phyloP scores from a whole-genome alignment of 805 yeast species.

The Metschnikowia hibisci region DNA sequence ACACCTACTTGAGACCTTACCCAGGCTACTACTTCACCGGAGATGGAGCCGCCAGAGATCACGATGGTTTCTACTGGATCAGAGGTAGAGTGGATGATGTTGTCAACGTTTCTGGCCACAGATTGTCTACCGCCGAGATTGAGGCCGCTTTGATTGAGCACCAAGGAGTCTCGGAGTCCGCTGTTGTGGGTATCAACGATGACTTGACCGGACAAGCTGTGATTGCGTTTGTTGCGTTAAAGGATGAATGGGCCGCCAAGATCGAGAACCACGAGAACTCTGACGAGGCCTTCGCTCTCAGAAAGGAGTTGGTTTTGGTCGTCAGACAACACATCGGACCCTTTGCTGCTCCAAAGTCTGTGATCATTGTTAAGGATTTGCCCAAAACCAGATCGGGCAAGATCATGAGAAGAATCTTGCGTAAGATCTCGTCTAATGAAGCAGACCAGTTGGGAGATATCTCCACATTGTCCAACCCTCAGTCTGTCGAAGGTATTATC shows the following conservation, averaged over 20 bases:
- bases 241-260: conserved; percentile 40
- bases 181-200: conserved; percentile 80
- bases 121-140: conserved; percentile 85
- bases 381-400: conserved; percentile 87
- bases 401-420: conserved; percentile 80
- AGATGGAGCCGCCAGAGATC: conserved; percentile 85
- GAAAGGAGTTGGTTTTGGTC: conserved; percentile 61
- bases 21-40: conserved; percentile 83
- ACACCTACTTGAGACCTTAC: conserved; percentile 79
- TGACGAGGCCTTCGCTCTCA: conserved; percentile 50
- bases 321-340: conserved; percentile 82
- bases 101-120: conserved; percentile 82
- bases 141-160: conserved; percentile 80
- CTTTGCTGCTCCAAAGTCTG: conserved; percentile 78
- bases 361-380: conserved; percentile 68
- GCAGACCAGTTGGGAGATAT: conserved; percentile 80
- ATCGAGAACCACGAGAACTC: conserved; percentile 28
- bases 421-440: conserved; percentile 71
- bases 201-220: conserved; percentile 87
- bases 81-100: conserved; percentile 86
- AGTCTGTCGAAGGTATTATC: conserved; percentile 64
- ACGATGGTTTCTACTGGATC: conserved; percentile 82
- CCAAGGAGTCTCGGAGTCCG: conserved; percentile 66
- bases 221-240: conserved; percentile 74
- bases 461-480: conserved; percentile 73